Evolutionary conservation across 1,284 basidiomycete species (phyloP).

Genomic region (Trametes pubescens): DNA sequence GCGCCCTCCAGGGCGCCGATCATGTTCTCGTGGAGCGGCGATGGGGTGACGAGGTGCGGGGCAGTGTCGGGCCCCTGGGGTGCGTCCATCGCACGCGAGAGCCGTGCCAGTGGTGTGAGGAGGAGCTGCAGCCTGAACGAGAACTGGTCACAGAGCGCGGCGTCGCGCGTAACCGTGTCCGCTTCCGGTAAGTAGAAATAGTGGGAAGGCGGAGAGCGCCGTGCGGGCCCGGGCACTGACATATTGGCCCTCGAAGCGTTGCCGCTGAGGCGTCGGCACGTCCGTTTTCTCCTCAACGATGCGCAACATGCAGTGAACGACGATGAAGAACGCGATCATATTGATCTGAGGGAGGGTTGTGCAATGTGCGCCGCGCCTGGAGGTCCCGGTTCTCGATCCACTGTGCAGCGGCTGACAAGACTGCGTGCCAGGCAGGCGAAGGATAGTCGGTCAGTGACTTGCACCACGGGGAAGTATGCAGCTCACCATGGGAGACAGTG

Average conservation of each 20-base stretch:
- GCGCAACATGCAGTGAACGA: conserved; percentile 18
- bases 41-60: neutral
- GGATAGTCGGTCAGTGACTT: neutral
- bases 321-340: conserved; percentile 10
- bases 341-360: conserved; percentile 2
- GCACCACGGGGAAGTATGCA: neutral
- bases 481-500: neutral
- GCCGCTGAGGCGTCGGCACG: neutral
- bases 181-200: conserved; percentile 4
- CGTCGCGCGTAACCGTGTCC: neutral
- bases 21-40: conserved; percentile 3
- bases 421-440: neutral
- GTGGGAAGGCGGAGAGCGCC: conserved; percentile 1
- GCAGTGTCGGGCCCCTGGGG: neutral
- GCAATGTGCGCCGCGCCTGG: neutral
- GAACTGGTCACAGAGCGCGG: conserved; percentile 7
- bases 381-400: conserved; percentile 12
- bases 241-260: neutral
- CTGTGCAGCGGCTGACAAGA: conserved; percentile 6
- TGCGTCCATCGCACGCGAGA: conserved; percentile 1
- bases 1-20: conserved; percentile 3
- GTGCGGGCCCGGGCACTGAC: neutral
- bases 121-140: conserved; percentile 15
- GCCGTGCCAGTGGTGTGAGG: neutral
- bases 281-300: conserved; percentile 2